Percentiles rank a stretch among this genome's conserved stretches.
Evolutionary conservation across 106 monocot genomes (phyloP).

Genomic region (Iris macrosiphon): DNA sequence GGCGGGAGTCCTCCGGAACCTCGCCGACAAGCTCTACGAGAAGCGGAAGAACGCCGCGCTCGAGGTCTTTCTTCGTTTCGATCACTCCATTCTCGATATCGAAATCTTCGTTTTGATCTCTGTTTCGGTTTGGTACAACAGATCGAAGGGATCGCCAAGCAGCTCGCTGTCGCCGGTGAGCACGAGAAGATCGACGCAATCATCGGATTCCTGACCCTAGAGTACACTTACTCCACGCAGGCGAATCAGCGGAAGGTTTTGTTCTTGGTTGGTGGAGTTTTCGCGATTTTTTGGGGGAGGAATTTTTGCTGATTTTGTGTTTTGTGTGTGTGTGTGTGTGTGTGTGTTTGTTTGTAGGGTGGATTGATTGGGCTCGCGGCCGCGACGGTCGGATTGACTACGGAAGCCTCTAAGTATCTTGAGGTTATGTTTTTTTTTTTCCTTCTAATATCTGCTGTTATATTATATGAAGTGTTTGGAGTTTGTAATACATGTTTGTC

Average conservation of each 20-base stretch:
- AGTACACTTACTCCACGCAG: conserved; percentile 46
- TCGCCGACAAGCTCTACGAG: conserved; percentile 97
- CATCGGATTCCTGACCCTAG: conserved; percentile 42
- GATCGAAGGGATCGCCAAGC: conserved; percentile 73
- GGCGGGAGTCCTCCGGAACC: conserved; percentile 60
- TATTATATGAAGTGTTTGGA: no score
- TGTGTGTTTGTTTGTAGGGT: neutral
- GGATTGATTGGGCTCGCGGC: no score
- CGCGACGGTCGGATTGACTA: conserved; percentile 65
- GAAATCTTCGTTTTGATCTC: neutral
- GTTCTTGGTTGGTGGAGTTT: no score
- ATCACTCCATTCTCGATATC: neutral
- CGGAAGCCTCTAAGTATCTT: conserved; percentile 64
- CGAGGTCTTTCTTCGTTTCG: conserved; percentile 38
- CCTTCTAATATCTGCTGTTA: no score
- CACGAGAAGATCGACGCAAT: conserved; percentile 63
- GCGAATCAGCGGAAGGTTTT: no score
- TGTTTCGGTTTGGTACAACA: conserved; percentile 23
- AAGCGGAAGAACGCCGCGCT: conserved; percentile 97
- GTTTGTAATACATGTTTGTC: no score
- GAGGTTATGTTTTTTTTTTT: no score
- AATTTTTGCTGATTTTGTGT: no score
- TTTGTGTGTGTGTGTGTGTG: no score
- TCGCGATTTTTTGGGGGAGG: neutral
- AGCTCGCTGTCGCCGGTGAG: conserved; percentile 42